Evolutionary conservation across 1,284 basidiomycete genomes (phyloP).

Genomic region (Ganoderma lingzhi): DNA sequence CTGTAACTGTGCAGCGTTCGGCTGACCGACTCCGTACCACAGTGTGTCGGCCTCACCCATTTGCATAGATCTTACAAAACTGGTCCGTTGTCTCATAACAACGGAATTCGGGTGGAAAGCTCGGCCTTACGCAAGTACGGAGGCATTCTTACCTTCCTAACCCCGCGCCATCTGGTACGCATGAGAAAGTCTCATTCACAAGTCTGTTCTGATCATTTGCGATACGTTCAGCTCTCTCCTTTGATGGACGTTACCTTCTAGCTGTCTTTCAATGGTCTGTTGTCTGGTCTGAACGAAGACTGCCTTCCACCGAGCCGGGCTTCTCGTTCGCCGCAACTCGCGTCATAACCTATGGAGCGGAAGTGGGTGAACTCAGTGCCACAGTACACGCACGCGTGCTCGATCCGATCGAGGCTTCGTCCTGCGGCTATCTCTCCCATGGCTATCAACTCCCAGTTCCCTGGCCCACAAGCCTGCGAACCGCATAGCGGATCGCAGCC

Average conservation of each 20-base stretch:
- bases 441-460: background rate
- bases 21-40: background rate
- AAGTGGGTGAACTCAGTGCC: background rate
- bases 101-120: slow-evolving; percentile 2
- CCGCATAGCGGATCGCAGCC: background rate
- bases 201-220: background rate
- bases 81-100: background rate
- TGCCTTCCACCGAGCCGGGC: background rate
- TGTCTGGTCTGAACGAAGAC: background rate
- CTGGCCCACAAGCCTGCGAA: background rate
- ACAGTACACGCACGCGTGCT: background rate
- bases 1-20: background rate
- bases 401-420: slow-evolving; percentile 7
- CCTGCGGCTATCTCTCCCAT: slow-evolving; percentile 6
- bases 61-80: background rate
- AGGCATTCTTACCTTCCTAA: background rate
- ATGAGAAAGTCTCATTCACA: background rate
- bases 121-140: background rate
- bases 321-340: background rate
- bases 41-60: background rate
- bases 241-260: background rate
- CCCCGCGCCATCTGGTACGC: background rate
- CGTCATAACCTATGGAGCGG: background rate
- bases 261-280: background rate
- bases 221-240: background rate